Percentiles rank a stretch among this genome's conserved stretches.
Conservation (phyloP, 2,329 filamentous ascomycete species). For the Sclerotinia borealis region DNA sequence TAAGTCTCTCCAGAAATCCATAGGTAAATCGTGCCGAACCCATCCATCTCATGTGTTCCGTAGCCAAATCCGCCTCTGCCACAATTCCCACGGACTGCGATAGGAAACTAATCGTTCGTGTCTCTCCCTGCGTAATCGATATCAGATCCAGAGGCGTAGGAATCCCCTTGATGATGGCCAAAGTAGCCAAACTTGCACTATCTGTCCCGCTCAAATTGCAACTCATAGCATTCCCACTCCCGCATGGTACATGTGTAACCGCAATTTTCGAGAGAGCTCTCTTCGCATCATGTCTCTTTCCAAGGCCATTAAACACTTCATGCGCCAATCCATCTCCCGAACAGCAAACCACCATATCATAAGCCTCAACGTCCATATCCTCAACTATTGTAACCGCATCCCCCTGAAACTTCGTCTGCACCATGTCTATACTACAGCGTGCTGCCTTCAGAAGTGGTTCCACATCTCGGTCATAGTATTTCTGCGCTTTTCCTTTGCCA, state of each 20-base stretch:
- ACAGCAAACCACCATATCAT: slow-evolving; percentile 80
- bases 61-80: slow-evolving; percentile 83
- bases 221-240: slow-evolving; percentile 90
- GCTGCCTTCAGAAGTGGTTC: slow-evolving; percentile 80
- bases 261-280: slow-evolving; percentile 71
- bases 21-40: slow-evolving; percentile 77
- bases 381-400: slow-evolving; percentile 75
- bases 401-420: slow-evolving; percentile 63
- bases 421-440: slow-evolving; percentile 66
- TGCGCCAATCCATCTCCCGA: slow-evolving; percentile 89
- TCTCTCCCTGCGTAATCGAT: slow-evolving; percentile 76
- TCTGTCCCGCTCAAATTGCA: slow-evolving; percentile 82
- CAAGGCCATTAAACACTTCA: slow-evolving; percentile 92
- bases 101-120: slow-evolving; percentile 75
- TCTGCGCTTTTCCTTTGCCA: slow-evolving; percentile 70
- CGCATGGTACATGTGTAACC: slow-evolving; percentile 82
- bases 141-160: slow-evolving; percentile 79
- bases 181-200: slow-evolving; percentile 66
- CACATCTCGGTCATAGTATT: slow-evolving; percentile 67
- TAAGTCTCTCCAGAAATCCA: slow-evolving; percentile 71
- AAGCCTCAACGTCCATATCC: slow-evolving; percentile 69
- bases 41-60: slow-evolving; percentile 91
- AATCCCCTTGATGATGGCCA: slow-evolving; percentile 81
- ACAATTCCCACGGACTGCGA: slow-evolving; percentile 87
- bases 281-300: slow-evolving; percentile 65